Evolutionary conservation across 306 rosid genomes (phyloP).

Genomic region (Albizia julibrissin): DNA sequence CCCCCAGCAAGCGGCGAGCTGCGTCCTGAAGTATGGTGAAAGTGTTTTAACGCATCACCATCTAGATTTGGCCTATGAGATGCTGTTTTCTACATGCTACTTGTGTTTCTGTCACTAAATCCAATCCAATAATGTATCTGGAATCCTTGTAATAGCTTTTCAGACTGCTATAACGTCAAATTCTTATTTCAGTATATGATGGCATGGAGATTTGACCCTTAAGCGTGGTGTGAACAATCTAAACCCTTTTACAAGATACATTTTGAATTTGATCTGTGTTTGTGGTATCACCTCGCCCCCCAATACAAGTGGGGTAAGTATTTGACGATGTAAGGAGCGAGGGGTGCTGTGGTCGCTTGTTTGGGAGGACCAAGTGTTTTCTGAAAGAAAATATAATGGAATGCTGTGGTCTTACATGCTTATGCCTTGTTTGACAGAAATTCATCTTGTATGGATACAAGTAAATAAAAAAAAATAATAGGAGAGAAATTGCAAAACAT

Average conservation of each 20-base stretch:
- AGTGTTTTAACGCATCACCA: conserved; percentile 30
- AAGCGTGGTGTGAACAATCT: not conserved
- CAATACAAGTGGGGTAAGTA: not conserved
- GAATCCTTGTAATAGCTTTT: conserved; percentile 32
- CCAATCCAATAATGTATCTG: conserved; percentile 52
- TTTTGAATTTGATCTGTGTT: not conserved
- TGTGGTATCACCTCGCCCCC: not conserved
- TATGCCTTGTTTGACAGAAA: too few relatives aligned
- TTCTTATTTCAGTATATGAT: not conserved
- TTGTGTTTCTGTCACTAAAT: conserved; percentile 30
- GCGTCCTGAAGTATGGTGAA: conserved; percentile 97
- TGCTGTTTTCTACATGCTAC: conserved; percentile 39
- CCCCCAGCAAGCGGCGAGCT: conserved; percentile 94
- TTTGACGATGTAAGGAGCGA: not conserved
- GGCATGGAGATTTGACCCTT: not conserved
- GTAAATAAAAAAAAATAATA: too few relatives aligned
- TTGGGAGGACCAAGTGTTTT: not conserved
- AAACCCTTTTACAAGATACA: too few relatives aligned
- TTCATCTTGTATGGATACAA: not conserved
- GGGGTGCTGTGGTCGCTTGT: not conserved
- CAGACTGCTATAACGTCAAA: conserved; percentile 24
- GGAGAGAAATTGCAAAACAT: too few relatives aligned
- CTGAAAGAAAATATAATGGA: too few relatives aligned
- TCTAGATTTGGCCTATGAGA: conserved; percentile 22
- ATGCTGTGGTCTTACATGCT: not conserved